These are phyloP conservation scores for Cytidiella melzeri DNA, from an alignment of 768 basidiomycete genomes.

Conservation along the genomic window DNA sequence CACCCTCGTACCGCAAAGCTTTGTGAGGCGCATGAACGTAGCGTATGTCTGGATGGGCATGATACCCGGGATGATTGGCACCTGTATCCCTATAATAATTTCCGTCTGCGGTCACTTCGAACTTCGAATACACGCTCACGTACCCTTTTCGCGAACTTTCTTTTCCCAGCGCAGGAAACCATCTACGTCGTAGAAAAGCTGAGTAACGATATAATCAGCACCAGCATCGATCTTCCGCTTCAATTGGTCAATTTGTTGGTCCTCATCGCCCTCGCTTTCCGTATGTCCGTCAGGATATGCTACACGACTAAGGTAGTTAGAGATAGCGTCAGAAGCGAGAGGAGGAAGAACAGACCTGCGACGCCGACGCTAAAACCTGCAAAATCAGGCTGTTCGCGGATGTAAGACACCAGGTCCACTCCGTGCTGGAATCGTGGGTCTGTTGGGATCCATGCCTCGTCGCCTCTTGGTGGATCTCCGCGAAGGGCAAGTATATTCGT, in stretches of 20 bases:
- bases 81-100: constrained; percentile 61
- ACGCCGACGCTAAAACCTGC: constrained; percentile 92
- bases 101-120: not conserved
- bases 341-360: constrained; percentile 51
- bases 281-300: constrained; percentile 91
- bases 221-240: constrained; percentile 90
- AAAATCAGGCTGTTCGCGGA: constrained; percentile 71
- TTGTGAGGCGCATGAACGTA: constrained; percentile 87
- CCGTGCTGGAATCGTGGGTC: constrained; percentile 82
- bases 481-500: constrained; percentile 88
- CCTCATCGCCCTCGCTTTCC: constrained; percentile 52
- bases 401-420: constrained; percentile 87
- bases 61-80: constrained; percentile 91
- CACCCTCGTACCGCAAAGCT: constrained; percentile 77
- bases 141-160: constrained; percentile 69
- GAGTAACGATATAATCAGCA: constrained; percentile 93
- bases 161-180: constrained; percentile 75
- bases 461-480: constrained; percentile 91
- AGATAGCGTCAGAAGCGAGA: not conserved
- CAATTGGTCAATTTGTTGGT: constrained; percentile 60
- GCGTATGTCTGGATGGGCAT: constrained; percentile 98
- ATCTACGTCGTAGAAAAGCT: constrained; percentile 95
- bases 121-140: constrained; percentile 18
- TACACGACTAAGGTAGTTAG: constrained; percentile 23
- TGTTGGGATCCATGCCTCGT: constrained; percentile 87